Base-by-base conservation (phyloP, 129 eudicot species). In the Glebionis coronaria region DNA sequence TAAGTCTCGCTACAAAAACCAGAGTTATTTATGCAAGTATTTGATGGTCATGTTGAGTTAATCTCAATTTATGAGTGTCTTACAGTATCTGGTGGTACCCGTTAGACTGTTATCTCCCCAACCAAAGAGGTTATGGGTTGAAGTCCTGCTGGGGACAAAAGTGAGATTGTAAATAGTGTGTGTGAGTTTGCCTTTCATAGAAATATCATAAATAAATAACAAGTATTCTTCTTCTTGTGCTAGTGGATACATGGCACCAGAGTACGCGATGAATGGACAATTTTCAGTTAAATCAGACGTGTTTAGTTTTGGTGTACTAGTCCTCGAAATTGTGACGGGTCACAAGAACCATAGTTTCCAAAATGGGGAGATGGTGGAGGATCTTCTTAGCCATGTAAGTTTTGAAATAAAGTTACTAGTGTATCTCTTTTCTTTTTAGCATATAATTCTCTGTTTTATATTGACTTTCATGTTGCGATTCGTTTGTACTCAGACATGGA, bases 201-300 rank as follows among this genome's bases (percentile, higher is more conserved):
- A n/a, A n/a, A n/a, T n/a, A n/a, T n/a, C n/a, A 31, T 31, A 31
- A 4, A 31, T 44, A 73, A 45, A 21, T 71, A 45, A 67, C 44
- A 47, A 1, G 16, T 67, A 35, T n/a, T n/a, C n/a, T 57, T 56
- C 38, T 28, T 66, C 55, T 29, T 27, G 19, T 14, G 38, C 69
- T 40, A 81, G 90, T 40, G 90, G 90, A 25, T 74, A 84, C 56
- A 84, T 84, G 86, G 74, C 90, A 42, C 86, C 90, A 0, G 90
- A 84, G 66, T 84, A 78, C 28, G 78, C 67, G 9, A 2, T 77
- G 55, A 65, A 70, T 46, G 89, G 89, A 5, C 79, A 71, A 29
- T 81, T 78, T 65, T 84, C 84, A 1, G 76, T 72, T 19, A 81
- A 84, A 12, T 73, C 79, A 1, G 85, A 81, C 23, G 81, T 81